Evolutionary conservation across 2,329 filamentous ascomycete genomes (phyloP), one percentile per base, ranked within the genome.

Genomic region (Penicillium sp.): DNA sequence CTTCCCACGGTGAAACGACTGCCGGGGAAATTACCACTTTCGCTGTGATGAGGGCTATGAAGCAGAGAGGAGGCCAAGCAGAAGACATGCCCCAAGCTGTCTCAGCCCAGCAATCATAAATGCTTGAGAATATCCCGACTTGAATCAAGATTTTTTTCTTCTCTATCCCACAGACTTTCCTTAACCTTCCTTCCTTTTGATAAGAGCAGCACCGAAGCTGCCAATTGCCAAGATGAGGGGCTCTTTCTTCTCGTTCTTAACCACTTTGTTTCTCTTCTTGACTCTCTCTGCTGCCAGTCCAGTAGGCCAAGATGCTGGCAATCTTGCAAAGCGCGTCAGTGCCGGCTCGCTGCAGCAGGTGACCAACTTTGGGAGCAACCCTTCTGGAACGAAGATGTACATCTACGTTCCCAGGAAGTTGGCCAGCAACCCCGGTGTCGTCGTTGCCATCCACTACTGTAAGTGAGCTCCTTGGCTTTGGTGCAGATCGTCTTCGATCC

Each of bases 371-470:
- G 40, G 40, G 26, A 24, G 18, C 12, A 43, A 43, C 28, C n/a
- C 40, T 24, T 43, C 40, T 26, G 40, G 40, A 3, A 43, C 40
- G n/a, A 9, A 33, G 32, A 43, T 43, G 40, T 43, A 35, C 18
- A 43, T 43, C 24, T 43, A 43, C 26, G 40, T 43, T n/a, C 40
- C 40, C 2, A 33, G 26, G 8, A 43, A 43, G 6, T 34, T 43
- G 24, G 40, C 40, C 11, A 35, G 29, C 32, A 43, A 26, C 29
- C 40, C 40, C 6, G 40, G 40, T 25, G 34, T 43, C 28, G 25
- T 43, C 8, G 40, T 43, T 33, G 40, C 40, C 4, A 43, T 43
- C 34, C 40, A 43, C 13, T 43, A 43, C 24, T 43, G 40, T 35
- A 24, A 43, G 40, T 34, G 13, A 7, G 26, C 5, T 12, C 4